phyloP scores from a whole-genome alignment of 306 rosid genomes.

The Benincasa hispida region DNA sequence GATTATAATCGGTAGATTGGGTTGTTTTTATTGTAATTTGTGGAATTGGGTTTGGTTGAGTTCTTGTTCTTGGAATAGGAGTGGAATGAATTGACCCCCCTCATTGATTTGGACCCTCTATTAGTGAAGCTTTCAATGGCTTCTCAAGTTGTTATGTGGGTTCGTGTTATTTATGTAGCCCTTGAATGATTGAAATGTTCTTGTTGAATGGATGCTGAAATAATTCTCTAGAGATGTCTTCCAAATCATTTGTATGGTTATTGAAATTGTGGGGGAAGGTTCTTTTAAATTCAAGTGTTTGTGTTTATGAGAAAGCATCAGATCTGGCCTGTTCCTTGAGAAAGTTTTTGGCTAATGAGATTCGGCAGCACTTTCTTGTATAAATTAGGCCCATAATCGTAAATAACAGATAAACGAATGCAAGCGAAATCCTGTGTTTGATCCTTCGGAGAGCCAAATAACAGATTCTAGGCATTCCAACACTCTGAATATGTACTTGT shows the following conservation, averaged over 20 bases:
- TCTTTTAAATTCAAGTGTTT: not conserved
- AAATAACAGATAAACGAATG: too few species aligned
- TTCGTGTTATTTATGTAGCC: constrained; percentile 53
- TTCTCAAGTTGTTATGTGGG: constrained; percentile 37
- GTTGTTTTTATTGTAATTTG: constrained; percentile 56
- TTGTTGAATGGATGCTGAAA: not conserved
- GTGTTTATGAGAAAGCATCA: not conserved
- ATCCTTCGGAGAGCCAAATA: too few species aligned
- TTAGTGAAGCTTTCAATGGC: constrained; percentile 45
- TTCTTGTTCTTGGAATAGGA: constrained; percentile 49
- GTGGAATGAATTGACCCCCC: constrained; percentile 58
- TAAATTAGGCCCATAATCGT: too few species aligned
- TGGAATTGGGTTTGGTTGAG: constrained; percentile 33
- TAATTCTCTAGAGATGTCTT: not conserved
- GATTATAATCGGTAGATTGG: constrained; percentile 40
- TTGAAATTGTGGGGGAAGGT: not conserved
- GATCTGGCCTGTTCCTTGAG: not conserved
- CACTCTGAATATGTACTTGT: not conserved
- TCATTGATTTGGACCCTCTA: constrained; percentile 58
- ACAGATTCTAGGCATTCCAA: too few species aligned
- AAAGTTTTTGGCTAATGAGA: not conserved
- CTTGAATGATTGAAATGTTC: constrained; percentile 44
- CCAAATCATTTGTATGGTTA: not conserved
- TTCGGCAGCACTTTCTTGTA: not conserved
- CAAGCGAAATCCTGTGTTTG: too few species aligned